Conservation (phyloP, 805 yeast genomes). For the Pichia cephalocereana region DNA sequence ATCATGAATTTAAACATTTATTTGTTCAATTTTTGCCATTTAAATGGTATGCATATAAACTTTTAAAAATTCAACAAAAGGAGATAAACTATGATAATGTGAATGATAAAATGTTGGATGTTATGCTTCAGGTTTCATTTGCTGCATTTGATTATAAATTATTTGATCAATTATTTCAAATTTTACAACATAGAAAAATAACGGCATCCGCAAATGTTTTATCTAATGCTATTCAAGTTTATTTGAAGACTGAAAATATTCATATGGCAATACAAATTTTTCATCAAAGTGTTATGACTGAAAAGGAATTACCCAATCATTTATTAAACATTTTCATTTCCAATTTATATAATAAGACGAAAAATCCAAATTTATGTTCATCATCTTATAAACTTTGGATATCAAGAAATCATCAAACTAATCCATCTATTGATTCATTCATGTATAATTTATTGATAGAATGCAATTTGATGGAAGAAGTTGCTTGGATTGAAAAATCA, state of each 20-base stretch:
- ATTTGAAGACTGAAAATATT: conserved; percentile 19
- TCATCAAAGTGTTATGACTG: conserved; percentile 21
- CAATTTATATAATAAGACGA: conserved; percentile 13
- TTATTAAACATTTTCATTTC: conserved; percentile 16
- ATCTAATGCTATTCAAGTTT: conserved; percentile 17
- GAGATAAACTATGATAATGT: conserved; percentile 13
- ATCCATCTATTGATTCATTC: conserved; percentile 16
- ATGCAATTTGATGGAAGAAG: conserved; percentile 16
- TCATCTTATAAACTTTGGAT: conserved; percentile 22
- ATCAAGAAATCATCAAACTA: conserved; percentile 11
- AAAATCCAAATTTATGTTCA: conserved; percentile 16
- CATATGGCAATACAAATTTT: conserved; percentile 22
- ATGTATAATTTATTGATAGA: conserved; percentile 14
- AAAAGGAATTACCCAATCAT: conserved; percentile 8
- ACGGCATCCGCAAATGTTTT: conserved; percentile 11
- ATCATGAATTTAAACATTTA: conserved; percentile 18
- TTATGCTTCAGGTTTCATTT: conserved; percentile 14
- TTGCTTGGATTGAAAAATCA: conserved; percentile 14
- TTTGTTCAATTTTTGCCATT: conserved; percentile 11
- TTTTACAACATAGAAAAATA: conserved; percentile 9
- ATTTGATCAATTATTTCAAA: conserved; percentile 17
- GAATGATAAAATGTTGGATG: conserved; percentile 10
- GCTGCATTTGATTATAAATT: conserved; percentile 16
- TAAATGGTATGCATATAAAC: conserved; percentile 13
- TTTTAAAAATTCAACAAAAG: conserved; percentile 12